Percentiles rank a stretch among this genome's conserved stretches.
Conservation (phyloP, 2,329 filamentous ascomycete genomes). For the Sporothrix brasiliensis region DNA sequence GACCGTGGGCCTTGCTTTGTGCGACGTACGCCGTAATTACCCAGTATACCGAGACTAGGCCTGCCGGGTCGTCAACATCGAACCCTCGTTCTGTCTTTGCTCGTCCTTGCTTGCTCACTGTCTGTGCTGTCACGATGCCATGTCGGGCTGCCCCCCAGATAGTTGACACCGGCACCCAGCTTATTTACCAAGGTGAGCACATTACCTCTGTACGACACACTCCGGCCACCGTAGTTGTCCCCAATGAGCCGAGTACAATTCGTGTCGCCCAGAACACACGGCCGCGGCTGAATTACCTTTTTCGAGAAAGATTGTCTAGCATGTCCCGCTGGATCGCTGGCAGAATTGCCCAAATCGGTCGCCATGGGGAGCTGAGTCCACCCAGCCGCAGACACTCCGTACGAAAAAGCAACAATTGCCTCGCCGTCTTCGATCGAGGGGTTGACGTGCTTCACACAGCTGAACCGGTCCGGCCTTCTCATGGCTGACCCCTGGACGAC, state of each 20-base stretch:
- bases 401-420: neutral
- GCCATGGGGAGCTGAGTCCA: no score
- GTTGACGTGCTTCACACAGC: conserved; percentile 23
- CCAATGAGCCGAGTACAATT: no score
- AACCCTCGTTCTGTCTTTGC: neutral
- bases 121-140: conserved; percentile 10
- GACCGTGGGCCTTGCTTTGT: neutral
- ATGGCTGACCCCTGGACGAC: neutral
- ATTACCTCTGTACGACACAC: no score
- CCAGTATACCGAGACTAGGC: no score
- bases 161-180: neutral
- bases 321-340: neutral
- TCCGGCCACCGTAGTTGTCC: no score
- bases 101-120: neutral
- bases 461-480: conserved; percentile 17
- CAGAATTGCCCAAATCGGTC: neutral
- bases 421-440: neutral
- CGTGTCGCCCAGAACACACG: no score
- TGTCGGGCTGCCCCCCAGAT: neutral
- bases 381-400: no score
- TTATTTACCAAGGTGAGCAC: no score
- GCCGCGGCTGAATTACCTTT: neutral
- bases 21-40: neutral
- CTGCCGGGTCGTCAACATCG: neutral
- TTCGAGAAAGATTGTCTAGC: neutral